Evolutionary conservation across 768 basidiomycete species (phyloP).

Genomic region (Termitomyces sp.): DNA sequence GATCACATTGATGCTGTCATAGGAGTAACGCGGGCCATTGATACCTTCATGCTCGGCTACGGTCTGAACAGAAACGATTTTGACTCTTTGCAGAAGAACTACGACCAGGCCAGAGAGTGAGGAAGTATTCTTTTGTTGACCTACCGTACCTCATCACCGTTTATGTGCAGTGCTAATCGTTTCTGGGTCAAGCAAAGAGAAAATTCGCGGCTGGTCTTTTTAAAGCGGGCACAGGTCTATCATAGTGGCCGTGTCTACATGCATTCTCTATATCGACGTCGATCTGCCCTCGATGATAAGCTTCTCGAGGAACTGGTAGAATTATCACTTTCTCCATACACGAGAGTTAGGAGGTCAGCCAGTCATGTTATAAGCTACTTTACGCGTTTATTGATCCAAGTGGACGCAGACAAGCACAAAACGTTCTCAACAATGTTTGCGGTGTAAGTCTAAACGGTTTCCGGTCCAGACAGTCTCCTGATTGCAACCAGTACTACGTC

Average conservation of each 20-base stretch:
- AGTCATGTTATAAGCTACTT: neutral
- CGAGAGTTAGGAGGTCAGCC: slow-evolving; percentile 62
- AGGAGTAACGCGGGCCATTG: slow-evolving; percentile 64
- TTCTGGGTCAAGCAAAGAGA: slow-evolving; percentile 68
- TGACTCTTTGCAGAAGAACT: slow-evolving; percentile 62
- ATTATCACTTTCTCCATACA: slow-evolving; percentile 75
- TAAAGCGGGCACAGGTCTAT: slow-evolving; percentile 77
- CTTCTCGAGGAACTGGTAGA: slow-evolving; percentile 65
- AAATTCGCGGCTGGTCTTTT: slow-evolving; percentile 66
- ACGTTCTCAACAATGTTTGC: slow-evolving; percentile 55
- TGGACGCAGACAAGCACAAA: slow-evolving; percentile 62
- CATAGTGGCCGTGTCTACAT: slow-evolving; percentile 73
- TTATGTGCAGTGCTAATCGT: slow-evolving; percentile 47
- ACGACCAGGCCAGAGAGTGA: slow-evolving; percentile 56
- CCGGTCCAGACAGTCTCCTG: neutral
- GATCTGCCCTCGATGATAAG: slow-evolving; percentile 68
- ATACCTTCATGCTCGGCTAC: slow-evolving; percentile 70
- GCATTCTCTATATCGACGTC: slow-evolving; percentile 68
- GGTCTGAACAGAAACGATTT: slow-evolving; percentile 56
- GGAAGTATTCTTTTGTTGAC: slow-evolving; percentile 12
- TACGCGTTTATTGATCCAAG: neutral
- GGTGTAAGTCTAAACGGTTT: slow-evolving; percentile 38
- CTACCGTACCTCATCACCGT: neutral
- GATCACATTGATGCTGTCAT: slow-evolving; percentile 87
- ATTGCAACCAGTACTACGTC: slow-evolving; percentile 50